These are phyloP conservation scores for Talaromyces adpressus DNA, from an alignment of 495 filamentous ascomycete genomes.

Conservation along the genomic window DNA sequence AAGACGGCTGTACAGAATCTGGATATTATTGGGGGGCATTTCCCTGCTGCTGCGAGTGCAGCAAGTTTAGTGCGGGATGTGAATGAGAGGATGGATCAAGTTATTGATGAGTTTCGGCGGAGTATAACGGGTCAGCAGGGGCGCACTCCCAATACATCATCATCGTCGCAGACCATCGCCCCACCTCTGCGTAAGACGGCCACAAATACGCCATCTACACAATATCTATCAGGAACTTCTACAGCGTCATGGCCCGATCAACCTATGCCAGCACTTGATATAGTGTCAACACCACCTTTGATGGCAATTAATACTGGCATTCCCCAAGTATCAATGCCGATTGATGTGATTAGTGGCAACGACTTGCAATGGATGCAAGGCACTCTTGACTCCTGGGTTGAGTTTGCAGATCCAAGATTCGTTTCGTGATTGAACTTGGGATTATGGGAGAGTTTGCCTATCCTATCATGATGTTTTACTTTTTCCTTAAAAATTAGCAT, in stretches of 20 bases:
- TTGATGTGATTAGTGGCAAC: not conserved
- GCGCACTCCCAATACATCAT: not conserved
- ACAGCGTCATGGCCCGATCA: not conserved
- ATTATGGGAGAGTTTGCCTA: too few species aligned
- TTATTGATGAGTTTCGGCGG: not conserved
- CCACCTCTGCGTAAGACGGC: not conserved
- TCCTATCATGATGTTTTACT: too few species aligned
- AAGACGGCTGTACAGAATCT: conserved; percentile 15
- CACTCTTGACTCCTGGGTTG: not conserved
- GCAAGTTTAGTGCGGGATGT: not conserved
- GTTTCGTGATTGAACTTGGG: too few species aligned
- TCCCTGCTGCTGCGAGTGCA: not conserved
- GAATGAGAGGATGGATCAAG: not conserved
- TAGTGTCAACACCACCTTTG: not conserved
- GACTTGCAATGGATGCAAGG: not conserved
- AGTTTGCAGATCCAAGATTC: not conserved
- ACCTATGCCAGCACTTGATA: not conserved
- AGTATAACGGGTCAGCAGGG: not conserved
- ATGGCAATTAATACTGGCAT: not conserved
- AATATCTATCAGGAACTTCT: not conserved
- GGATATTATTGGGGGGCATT: not conserved
- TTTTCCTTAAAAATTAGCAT: too few species aligned
- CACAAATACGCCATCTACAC: not conserved
- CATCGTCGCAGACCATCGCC: too few species aligned
- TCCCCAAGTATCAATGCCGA: not conserved